A percentile compares a stretch with the other conserved stretches of the same genome.
Evolutionary conservation across 78 protist genomes (phyloP).

Genomic region (Cyanophora paradoxa): DNA sequence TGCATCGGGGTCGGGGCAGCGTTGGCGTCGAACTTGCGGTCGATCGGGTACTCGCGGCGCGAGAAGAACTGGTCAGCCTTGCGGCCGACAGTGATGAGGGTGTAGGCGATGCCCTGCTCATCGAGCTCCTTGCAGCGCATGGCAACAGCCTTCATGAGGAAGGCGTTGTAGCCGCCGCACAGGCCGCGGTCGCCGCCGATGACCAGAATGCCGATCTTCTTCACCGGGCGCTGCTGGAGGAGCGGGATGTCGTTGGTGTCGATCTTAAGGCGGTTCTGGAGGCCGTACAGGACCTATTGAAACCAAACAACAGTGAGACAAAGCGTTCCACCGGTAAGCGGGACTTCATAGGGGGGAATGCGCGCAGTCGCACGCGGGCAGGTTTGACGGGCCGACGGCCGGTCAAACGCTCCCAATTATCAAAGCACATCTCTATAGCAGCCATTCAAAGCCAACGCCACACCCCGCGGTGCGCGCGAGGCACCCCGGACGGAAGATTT

Average conservation of each 20-base stretch:
- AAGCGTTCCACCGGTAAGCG: not conserved
- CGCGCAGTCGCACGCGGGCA: too few relatives aligned
- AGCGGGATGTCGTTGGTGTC: constrained; percentile 36
- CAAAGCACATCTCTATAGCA: too few relatives aligned
- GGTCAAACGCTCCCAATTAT: too few relatives aligned
- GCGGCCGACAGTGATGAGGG: constrained; percentile 25
- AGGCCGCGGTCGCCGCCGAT: constrained; percentile 48
- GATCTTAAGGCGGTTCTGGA: not conserved
- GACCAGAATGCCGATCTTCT: constrained; percentile 9
- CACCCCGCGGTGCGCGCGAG: too few relatives aligned
- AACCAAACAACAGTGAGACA: not conserved
- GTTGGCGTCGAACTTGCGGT: too few relatives aligned
- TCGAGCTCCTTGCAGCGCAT: constrained; percentile 26
- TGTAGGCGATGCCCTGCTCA: constrained; percentile 12
- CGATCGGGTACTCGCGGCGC: constrained; percentile 15
- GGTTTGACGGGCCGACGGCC: too few relatives aligned
- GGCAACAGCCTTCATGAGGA: constrained; percentile 24
- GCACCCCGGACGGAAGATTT: too few relatives aligned
- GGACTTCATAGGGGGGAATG: too few relatives aligned
- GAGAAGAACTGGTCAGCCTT: constrained; percentile 22
- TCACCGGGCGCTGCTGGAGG: constrained; percentile 22
- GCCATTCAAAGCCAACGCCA: too few relatives aligned
- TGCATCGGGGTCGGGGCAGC: not conserved
- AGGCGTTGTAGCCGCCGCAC: constrained; percentile 45
- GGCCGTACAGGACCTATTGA: not conserved